Percentiles rank a stretch among this genome's conserved stretches.
Evolutionary conservation across 1,284 basidiomycete species (phyloP).

Genomic region (Sphaerobolus stellatus): DNA sequence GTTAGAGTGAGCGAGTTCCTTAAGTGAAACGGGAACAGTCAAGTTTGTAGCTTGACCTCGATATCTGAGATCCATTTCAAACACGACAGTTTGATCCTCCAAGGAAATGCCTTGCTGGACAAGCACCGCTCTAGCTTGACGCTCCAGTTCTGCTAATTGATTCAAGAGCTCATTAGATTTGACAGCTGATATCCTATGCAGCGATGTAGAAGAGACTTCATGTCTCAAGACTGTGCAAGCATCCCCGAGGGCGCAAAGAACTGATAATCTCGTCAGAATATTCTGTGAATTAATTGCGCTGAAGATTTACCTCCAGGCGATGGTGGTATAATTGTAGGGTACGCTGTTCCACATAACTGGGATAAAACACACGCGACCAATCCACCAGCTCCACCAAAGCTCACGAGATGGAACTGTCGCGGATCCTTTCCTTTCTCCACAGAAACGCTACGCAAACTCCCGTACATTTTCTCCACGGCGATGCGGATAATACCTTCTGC

Average conservation of each 20-base stretch:
- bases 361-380: slow-evolving; percentile 22
- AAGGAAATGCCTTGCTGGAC: slow-evolving; percentile 25
- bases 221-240: slow-evolving; percentile 24
- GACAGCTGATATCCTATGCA: slow-evolving; percentile 7
- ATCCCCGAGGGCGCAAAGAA: slow-evolving; percentile 33
- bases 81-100: slow-evolving; percentile 17
- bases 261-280: no score
- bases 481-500: slow-evolving; percentile 32
- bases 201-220: slow-evolving; percentile 28
- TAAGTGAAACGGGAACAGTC: slow-evolving; percentile 23
- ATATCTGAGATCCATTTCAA: slow-evolving; percentile 30
- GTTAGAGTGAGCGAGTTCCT: slow-evolving; percentile 20
- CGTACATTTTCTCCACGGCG: slow-evolving; percentile 29
- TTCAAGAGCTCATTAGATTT: not conserved
- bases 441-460: slow-evolving; percentile 27
- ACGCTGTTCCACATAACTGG: slow-evolving; percentile 21
- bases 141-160: not conserved
- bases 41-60: slow-evolving; percentile 30
- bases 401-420: slow-evolving; percentile 27
- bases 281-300: no score
- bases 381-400: slow-evolving; percentile 27
- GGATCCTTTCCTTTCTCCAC: slow-evolving; percentile 34
- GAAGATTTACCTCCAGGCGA: slow-evolving; percentile 33
- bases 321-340: slow-evolving; percentile 26
- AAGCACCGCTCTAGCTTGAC: slow-evolving; percentile 20